Base-by-base conservation (phyloP, 2,329 filamentous ascomycete species). In the Fusarium ramigenum region DNA sequence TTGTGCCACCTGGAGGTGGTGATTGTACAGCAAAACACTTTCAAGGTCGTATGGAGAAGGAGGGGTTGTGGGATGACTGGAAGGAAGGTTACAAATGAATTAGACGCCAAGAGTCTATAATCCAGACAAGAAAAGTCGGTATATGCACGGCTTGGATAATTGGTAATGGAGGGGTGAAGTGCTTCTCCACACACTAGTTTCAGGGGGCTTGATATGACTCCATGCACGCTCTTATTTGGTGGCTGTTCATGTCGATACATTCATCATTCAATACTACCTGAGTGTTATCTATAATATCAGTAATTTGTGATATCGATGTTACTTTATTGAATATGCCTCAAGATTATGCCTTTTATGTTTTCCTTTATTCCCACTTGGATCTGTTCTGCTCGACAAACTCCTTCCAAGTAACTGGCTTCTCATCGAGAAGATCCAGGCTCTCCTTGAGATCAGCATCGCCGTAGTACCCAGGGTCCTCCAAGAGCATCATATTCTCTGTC, bases 391-490 rank as follows among this genome's bases (percentile, higher is more conserved):
- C 74, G 9, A 83, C 75, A 75, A 81, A 83, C 9, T 82, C 79
- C 75, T 79, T 82, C 82, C 82, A 84, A 7, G 78, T 80, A 1
- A 79, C 81, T 5, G 83, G 79, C 79, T 80, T 78, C 40, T 83
- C 80, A 7, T 80, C 79, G 9, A 85, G 44, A 34, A 84, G 70
- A 5, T 63, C 70, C 46, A 78, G 58, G 36, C 80, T 83, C 66
- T 79, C 78, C 16, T 75, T 74, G 14, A 84, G 63, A 44, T 78
- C 75, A 37, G 77, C 82, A 2, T 80, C 81, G 9, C 65, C 81
- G 39, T 82, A 86, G 69, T 85, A 86, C 2, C 83, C 84, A 9
- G 81, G 83, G 23, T 82, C 80, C 36, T 82, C 78, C n/a, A 85
- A 66, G 12, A 86, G 75, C n/a, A 81, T 70, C 78, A 84, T 80